phyloP scores from a whole-genome alignment of 768 basidiomycete genomes.

The Tylopilus rubrobrunneus region DNA sequence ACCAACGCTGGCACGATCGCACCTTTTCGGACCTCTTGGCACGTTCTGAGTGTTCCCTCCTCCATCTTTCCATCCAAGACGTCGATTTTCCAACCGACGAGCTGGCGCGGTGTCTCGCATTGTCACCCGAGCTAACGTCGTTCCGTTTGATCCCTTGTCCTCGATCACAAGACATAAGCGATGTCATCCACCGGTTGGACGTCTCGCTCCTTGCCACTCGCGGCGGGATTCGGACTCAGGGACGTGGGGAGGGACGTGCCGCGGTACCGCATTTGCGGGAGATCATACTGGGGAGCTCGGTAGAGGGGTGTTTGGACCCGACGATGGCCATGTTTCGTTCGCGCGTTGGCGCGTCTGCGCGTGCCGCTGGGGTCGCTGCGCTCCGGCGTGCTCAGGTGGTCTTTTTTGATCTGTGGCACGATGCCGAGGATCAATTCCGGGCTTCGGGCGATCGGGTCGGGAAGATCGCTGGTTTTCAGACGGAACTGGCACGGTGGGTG shows the following conservation, averaged over 20 bases:
- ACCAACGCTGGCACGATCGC: constrained; percentile 9
- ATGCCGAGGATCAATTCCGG: background rate
- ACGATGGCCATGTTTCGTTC: constrained; percentile 9
- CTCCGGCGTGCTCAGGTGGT: constrained; percentile 7
- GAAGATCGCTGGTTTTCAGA: background rate
- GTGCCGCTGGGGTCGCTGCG: constrained; percentile 1
- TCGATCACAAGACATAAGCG: constrained; percentile 13
- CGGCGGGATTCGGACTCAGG: too few relatives aligned
- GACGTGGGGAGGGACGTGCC: background rate
- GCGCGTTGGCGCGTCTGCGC: constrained; percentile 3
- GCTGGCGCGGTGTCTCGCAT: constrained; percentile 16
- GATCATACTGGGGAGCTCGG: constrained; percentile 15
- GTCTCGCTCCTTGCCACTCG: background rate
- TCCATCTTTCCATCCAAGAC: constrained; percentile 12
- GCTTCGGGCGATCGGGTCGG: background rate
- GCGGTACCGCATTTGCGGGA: constrained; percentile 10
- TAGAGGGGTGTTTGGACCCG: constrained; percentile 4
- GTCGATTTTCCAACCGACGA: constrained; percentile 21
- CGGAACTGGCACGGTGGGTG: background rate
- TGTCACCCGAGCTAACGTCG: constrained; percentile 10
- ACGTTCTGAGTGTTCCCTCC: constrained; percentile 15
- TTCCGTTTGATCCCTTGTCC: constrained; percentile 20
- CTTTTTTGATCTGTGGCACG: constrained; percentile 13
- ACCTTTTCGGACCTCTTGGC: constrained; percentile 15
- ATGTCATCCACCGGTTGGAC: constrained; percentile 8